Percentiles rank a stretch among this genome's conserved stretches.
phyloP scores from a whole-genome alignment of 108 stramenopile genomes.

The Cylindrotheca closterium region DNA sequence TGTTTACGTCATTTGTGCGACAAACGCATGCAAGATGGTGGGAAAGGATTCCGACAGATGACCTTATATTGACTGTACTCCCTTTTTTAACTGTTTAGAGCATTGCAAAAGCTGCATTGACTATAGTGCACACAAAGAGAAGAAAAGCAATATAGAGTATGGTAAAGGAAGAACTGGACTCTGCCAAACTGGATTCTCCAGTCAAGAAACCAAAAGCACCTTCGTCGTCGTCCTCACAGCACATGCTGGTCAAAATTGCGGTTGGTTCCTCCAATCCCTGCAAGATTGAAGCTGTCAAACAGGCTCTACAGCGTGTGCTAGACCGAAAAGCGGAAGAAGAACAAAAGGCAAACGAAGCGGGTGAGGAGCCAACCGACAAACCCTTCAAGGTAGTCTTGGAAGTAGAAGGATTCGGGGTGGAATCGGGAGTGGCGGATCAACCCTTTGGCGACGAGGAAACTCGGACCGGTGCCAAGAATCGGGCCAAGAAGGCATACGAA shows the following conservation, averaged over 20 bases:
- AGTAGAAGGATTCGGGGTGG: slow-evolving; percentile 49
- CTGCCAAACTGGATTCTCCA: background rate
- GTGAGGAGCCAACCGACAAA: background rate
- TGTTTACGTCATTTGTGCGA: no score
- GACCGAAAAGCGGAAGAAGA: background rate
- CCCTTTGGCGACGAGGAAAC: slow-evolving; percentile 91
- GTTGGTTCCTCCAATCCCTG: slow-evolving; percentile 85
- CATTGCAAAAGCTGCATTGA: no score
- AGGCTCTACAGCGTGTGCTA: slow-evolving; percentile 48
- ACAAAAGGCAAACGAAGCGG: background rate
- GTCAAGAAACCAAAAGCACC: no score
- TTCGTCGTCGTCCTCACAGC: no score
- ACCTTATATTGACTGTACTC: no score
- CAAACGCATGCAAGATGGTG: no score
- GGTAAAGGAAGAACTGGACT: no score
- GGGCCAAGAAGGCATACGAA: slow-evolving; percentile 64
- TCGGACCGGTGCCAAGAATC: slow-evolving; percentile 73
- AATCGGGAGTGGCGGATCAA: slow-evolving; percentile 82
- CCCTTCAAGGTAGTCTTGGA: slow-evolving; percentile 21
- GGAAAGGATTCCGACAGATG: no score
- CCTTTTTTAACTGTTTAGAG: no score
- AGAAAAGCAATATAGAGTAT: no score
- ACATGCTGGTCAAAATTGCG: slow-evolving; percentile 64
- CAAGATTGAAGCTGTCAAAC: slow-evolving; percentile 72
- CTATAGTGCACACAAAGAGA: no score